A percentile compares a stretch with the other conserved stretches of the same genome.
Conservation (phyloP, 2,329 filamentous ascomycete genomes). For the Phaeosphaeriaceae sp. region DNA sequence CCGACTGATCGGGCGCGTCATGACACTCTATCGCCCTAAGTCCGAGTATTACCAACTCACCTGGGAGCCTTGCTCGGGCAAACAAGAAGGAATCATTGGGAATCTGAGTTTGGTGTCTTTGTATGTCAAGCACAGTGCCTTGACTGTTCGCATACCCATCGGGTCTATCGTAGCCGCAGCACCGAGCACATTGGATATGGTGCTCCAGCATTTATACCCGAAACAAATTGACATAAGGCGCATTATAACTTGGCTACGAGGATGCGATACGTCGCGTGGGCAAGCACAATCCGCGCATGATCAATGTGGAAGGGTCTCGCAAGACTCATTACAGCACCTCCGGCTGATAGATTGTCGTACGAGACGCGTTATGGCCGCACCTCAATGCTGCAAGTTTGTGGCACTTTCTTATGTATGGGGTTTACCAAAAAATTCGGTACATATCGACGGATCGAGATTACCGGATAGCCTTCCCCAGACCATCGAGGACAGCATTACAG, state of each 20-base stretch:
- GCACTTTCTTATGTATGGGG: constrained; percentile 4
- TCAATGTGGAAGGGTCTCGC: background rate
- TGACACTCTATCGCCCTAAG: background rate
- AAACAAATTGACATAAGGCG: background rate
- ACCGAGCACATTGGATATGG: background rate
- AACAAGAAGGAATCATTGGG: background rate
- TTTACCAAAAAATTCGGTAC: background rate
- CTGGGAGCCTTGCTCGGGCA: background rate
- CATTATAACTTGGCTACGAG: background rate
- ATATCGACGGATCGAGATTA: background rate
- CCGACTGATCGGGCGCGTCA: background rate
- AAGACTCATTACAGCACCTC: background rate
- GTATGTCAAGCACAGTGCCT: background rate
- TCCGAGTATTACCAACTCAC: background rate
- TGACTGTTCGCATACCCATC: background rate
- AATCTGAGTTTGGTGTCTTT: background rate
- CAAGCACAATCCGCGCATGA: background rate
- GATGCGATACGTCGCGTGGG: background rate
- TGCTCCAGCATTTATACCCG: background rate
- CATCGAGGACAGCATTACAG: background rate
- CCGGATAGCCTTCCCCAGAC: background rate
- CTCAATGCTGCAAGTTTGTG: background rate
- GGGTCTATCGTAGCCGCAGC: background rate
- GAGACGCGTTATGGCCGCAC: background rate
- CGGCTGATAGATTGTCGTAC: background rate